Evolutionary conservation across 1,139 yeast species (phyloP).

Genomic region (Yamadazyma mexicana): DNA sequence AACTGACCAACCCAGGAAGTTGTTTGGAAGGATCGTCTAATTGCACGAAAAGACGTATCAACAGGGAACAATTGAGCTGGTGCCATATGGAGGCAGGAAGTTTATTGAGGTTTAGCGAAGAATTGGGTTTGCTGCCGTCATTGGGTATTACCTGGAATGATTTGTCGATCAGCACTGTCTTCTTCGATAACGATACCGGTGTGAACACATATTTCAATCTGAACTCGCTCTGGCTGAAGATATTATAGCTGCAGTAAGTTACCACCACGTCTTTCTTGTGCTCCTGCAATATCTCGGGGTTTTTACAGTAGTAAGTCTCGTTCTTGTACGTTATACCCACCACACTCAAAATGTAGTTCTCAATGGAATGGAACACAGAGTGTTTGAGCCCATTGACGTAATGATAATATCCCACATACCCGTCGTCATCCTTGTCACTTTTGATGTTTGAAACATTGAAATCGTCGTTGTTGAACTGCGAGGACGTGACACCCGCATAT

Average conservation of each 20-base stretch:
- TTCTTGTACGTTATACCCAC: constrained; percentile 26
- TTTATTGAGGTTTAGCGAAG: constrained; percentile 20
- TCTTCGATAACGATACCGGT: constrained; percentile 21
- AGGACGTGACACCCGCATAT: constrained; percentile 33
- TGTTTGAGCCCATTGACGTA: constrained; percentile 36
- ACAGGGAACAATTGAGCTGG: constrained; percentile 36
- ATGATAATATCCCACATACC: constrained; percentile 43
- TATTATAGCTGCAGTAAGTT: constrained; percentile 51
- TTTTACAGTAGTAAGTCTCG: constrained; percentile 19
- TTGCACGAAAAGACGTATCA: constrained; percentile 31
- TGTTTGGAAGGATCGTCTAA: constrained; percentile 37
- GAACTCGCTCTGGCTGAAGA: constrained; percentile 49
- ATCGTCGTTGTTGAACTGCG: constrained; percentile 29
- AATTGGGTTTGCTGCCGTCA: constrained; percentile 19
- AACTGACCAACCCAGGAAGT: constrained; percentile 35
- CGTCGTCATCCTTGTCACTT: constrained; percentile 32
- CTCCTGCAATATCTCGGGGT: constrained; percentile 15
- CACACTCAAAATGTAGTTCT: constrained; percentile 28
- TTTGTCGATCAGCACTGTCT: constrained; percentile 27
- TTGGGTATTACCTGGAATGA: constrained; percentile 30
- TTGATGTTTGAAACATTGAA: constrained; percentile 16
- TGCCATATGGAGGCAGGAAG: constrained; percentile 29
- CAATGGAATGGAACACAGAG: constrained; percentile 24
- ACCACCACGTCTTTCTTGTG: constrained; percentile 36
- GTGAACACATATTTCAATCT: constrained; percentile 36